A percentile compares a stretch with the other conserved stretches of the same genome.
Conservation (phyloP, 2,329 filamentous ascomycete species). For the Fusarium sp. region DNA sequence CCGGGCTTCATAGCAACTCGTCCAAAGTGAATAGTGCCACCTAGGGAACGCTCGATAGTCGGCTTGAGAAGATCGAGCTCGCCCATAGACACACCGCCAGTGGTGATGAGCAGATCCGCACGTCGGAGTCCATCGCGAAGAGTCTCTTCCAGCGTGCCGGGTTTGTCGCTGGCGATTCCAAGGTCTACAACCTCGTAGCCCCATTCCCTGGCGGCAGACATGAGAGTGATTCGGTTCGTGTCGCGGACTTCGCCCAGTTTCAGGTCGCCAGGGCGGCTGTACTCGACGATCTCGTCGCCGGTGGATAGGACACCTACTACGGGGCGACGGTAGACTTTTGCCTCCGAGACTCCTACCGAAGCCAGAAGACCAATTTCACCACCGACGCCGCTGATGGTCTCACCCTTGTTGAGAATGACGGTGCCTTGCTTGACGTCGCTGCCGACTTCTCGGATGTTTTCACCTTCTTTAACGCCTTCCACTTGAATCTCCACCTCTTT, state of each 20-base stretch:
- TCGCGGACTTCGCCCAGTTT: conserved; percentile 88
- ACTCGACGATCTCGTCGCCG: conserved; percentile 89
- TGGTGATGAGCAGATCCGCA: conserved; percentile 87
- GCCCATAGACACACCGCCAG: conserved; percentile 96
- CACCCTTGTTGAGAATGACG: conserved; percentile 77
- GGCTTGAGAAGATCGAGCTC: conserved; percentile 97
- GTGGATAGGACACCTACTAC: conserved; percentile 89
- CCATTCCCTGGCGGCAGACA: conserved; percentile 77
- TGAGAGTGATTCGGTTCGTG: conserved; percentile 87
- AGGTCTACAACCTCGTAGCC: conserved; percentile 85
- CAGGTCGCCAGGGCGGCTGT: conserved; percentile 69
- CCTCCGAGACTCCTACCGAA: conserved; percentile 77
- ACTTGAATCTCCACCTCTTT: conserved; percentile 87
- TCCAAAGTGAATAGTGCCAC: conserved; percentile 95
- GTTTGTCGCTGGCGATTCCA: conserved; percentile 81
- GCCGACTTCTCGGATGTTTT: conserved; percentile 91
- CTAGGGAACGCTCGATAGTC: conserved; percentile 88
- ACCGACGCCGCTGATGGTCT: conserved; percentile 84
- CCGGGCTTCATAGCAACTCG: conserved; percentile 98
- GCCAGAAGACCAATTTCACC: conserved; percentile 92
- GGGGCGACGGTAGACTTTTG: conserved; percentile 78
- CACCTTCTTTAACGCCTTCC: conserved; percentile 74
- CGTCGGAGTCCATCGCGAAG: conserved; percentile 77
- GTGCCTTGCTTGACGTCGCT: conserved; percentile 80
- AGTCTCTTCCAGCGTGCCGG: conserved; percentile 76